Conservation (phyloP, 2,329 filamentous ascomycete genomes). For the Penicillium fuscoglaucum region DNA sequence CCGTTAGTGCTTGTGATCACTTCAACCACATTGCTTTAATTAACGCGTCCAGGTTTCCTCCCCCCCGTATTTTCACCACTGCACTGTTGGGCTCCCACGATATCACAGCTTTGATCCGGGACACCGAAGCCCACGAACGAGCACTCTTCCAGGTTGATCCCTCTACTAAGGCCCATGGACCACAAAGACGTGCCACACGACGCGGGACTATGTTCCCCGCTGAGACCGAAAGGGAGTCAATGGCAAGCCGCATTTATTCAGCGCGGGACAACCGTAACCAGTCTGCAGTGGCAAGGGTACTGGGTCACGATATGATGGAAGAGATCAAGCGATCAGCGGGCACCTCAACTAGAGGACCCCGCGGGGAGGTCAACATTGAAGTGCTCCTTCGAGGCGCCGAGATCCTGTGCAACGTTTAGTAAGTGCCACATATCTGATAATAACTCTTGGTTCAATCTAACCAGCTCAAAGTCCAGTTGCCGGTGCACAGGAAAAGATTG, state of each 20-base stretch:
- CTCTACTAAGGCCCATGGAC: conserved; percentile 54
- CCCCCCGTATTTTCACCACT: conserved; percentile 93
- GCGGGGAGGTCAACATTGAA: conserved; percentile 80
- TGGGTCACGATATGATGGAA: conserved; percentile 83
- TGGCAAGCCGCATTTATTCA: conserved; percentile 50
- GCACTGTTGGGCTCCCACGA: conserved; percentile 84
- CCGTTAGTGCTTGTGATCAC: conserved; percentile 54
- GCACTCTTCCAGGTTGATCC: conserved; percentile 91
- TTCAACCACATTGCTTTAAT: background rate
- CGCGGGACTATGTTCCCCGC: conserved; percentile 52
- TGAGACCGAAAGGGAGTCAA: conserved; percentile 40
- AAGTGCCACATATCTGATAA: conserved; percentile 13
- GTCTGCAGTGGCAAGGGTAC: conserved; percentile 80
- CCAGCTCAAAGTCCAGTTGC: conserved; percentile 62
- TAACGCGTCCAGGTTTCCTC: conserved; percentile 66
- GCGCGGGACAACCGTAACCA: conserved; percentile 66
- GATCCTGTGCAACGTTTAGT: conserved; percentile 86
- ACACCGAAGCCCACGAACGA: conserved; percentile 91
- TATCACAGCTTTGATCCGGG: conserved; percentile 90
- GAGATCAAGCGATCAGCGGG: conserved; percentile 66
- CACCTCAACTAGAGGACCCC: conserved; percentile 53
- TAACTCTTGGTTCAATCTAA: conserved; percentile 13
- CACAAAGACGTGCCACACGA: conserved; percentile 48
- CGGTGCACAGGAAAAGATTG: conserved; percentile 75
- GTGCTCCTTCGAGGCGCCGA: conserved; percentile 82